A percentile compares a stretch with the other conserved stretches of the same genome.
Evolutionary conservation across 1,139 yeast genomes (phyloP).

Genomic region (Trichomonascaceae sp.): DNA sequence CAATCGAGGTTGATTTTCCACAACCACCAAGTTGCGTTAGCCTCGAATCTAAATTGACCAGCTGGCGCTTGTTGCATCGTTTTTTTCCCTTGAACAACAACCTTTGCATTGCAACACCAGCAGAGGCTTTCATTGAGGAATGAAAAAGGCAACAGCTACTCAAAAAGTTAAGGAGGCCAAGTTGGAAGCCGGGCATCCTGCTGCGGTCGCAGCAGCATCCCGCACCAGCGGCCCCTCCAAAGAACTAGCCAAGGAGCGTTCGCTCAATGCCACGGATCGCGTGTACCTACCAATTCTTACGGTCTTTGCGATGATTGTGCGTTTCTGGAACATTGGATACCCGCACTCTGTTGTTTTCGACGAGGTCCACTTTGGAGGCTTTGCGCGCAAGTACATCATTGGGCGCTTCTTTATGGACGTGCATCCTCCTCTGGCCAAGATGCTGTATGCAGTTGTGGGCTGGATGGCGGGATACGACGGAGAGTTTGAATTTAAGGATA

Average conservation of each 20-base stretch:
- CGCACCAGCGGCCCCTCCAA: constrained; percentile 34
- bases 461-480: constrained; percentile 86
- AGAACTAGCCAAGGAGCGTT: constrained; percentile 23
- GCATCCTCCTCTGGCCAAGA: constrained; percentile 95
- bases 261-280: constrained; percentile 16
- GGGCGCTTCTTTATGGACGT: constrained; percentile 81
- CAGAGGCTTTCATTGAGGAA: too few species aligned
- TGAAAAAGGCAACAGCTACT: too few species aligned
- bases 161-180: background rate
- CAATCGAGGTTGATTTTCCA: too few species aligned
- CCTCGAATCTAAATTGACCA: too few species aligned
- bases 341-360: constrained; percentile 88
- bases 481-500: constrained; percentile 74
- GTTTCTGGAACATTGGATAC: constrained; percentile 45
- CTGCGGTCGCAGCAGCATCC: constrained; percentile 18
- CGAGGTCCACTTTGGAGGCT: constrained; percentile 63
- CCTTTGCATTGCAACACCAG: too few species aligned
- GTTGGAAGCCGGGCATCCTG: constrained; percentile 1
- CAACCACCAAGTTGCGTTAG: too few species aligned
- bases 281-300: constrained; percentile 36
- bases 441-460: constrained; percentile 83
- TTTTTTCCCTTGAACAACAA: too few species aligned
- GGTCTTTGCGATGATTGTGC: constrained; percentile 40
- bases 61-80: too few species aligned
- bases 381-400: constrained; percentile 47